Evolutionary conservation across 1,139 yeast species (phyloP), one percentile per base, ranked within the genome.

Genomic region (Kodamaea plutei): DNA sequence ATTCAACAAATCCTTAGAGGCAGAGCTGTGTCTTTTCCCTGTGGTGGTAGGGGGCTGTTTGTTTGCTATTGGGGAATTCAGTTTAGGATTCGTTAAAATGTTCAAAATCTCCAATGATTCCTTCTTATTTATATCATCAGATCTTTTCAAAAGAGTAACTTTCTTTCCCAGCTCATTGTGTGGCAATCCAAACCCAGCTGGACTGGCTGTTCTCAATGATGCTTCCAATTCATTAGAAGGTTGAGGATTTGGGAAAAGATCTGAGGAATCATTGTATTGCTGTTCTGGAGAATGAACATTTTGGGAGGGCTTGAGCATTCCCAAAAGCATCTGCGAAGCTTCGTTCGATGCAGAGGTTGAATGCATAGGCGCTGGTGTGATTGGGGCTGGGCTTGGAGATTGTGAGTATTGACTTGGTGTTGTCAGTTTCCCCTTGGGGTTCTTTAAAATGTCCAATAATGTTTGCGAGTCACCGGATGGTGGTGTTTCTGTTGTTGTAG

Each of bases 71-170:
- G 26, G 25, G 5, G 21, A 7, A 10, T 25, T 15, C 20, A 22
- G 25, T 24, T 37, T 36, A 2, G 59, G 53, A 30, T 54, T 54
- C 20, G 64, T 73, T 40, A 77, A 57, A 18, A 77, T 61, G 7
- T 74, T 69, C 37, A 76, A 58, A 10, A 76, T 48, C 36, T 76
- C 80, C 39, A 21, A 20, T 11, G 36, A 29, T 23, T 36, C 35
- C 26, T 32, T 35, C 15, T 23, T 35, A 25, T 28, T 28, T 16
- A 36, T 29, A 10, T 38, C 33, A 20, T 46, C 48, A 2, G 58
- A 45, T 33, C 64, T 44, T 35, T 56, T 61, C 39, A 64, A 52
- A 17, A 64, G 44, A 13, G 58, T 61, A 19, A 60, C 39, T 36
- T 59, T 61, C 39, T 56, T 56, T 1, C 57, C 55, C 5, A 52